A percentile compares a stretch with the other conserved stretches of the same genome.
Evolutionary conservation across 108 stramenopile genomes (phyloP).

Genomic region (Discostella stelligeroides): DNA sequence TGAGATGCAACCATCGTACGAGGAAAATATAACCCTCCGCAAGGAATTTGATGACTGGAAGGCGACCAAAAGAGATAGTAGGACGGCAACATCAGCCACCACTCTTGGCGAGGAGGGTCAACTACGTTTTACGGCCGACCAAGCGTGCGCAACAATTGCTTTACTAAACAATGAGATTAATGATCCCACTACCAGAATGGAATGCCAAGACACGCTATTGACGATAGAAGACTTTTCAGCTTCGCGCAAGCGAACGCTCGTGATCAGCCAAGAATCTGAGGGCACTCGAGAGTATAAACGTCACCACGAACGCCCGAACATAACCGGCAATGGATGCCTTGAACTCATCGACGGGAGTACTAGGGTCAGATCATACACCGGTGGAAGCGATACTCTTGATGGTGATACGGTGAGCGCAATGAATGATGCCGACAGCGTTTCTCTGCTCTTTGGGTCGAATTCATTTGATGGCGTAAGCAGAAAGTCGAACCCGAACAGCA

Average conservation of each 20-base stretch:
- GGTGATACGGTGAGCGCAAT: not conserved
- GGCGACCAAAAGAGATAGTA: not conserved
- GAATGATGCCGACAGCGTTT: conserved; percentile 24
- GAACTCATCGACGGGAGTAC: not conserved
- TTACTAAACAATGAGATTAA: conserved; percentile 19
- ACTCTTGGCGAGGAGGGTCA: no score
- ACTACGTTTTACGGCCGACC: conserved; percentile 5
- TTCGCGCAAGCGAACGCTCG: not conserved
- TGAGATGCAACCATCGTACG: conserved; percentile 11
- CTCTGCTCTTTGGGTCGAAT: conserved; percentile 21
- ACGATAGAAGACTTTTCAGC: not conserved
- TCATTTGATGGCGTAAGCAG: not conserved
- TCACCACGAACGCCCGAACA: not conserved
- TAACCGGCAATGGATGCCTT: not conserved
- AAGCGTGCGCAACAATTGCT: conserved; percentile 1
- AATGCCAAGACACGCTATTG: not conserved
- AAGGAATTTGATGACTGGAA: conserved; percentile 3
- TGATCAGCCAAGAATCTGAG: not conserved
- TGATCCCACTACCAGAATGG: not conserved
- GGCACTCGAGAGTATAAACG: conserved; percentile 4
- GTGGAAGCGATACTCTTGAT: conserved; percentile 3
- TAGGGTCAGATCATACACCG: not conserved
- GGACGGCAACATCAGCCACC: not conserved
- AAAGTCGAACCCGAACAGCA: no score
- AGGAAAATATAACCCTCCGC: conserved; percentile 6